Evolutionary conservation across 352 stramenopile genomes (phyloP).

Genomic region (Phytopythium chamaehyphon): DNA sequence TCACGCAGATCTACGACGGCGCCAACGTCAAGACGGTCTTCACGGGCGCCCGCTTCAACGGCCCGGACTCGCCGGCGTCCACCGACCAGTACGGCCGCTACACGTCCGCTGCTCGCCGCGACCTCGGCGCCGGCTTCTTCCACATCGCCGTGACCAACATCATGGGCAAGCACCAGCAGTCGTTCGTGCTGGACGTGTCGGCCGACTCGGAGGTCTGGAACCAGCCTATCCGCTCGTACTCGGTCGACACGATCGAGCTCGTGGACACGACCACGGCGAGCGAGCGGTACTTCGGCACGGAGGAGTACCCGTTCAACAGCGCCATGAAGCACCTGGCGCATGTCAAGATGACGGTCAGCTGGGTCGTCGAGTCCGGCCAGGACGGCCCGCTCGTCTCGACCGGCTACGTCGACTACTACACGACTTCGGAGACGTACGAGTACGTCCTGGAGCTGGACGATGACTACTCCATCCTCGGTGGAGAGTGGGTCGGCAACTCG

Average conservation of each 20-base stretch:
- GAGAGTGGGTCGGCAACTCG: conserved; percentile 28
- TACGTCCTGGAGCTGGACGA: conserved; percentile 37
- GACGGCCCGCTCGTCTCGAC: conserved; percentile 32
- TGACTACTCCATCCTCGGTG: conserved; percentile 31
- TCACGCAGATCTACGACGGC: conserved; percentile 39
- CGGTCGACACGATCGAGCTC: conserved; percentile 22
- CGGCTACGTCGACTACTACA: conserved; percentile 19
- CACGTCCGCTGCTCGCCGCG: conserved; percentile 29
- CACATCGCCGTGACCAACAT: conserved; percentile 47
- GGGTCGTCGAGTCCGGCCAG: conserved; percentile 36
- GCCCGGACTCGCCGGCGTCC: conserved; percentile 10
- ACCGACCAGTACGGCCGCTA: conserved; percentile 45
- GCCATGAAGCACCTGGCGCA: conserved; percentile 33
- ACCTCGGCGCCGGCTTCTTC: conserved; percentile 47
- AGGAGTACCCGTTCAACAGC: conserved; percentile 44
- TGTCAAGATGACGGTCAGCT: conserved; percentile 40
- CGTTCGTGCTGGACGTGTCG: conserved; percentile 45
- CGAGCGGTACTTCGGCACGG: conserved; percentile 26
- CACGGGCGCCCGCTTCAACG: conserved; percentile 39
- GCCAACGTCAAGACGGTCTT: conserved; percentile 27
- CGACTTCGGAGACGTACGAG: conserved; percentile 22
- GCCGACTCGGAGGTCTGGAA: conserved; percentile 44
- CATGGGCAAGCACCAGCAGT: conserved; percentile 32
- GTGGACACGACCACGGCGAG: conserved; percentile 20
- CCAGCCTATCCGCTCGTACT: conserved; percentile 46